Evolutionary conservation across 345 rosid genomes (phyloP).

Genomic region (Barbarea vulgaris): DNA sequence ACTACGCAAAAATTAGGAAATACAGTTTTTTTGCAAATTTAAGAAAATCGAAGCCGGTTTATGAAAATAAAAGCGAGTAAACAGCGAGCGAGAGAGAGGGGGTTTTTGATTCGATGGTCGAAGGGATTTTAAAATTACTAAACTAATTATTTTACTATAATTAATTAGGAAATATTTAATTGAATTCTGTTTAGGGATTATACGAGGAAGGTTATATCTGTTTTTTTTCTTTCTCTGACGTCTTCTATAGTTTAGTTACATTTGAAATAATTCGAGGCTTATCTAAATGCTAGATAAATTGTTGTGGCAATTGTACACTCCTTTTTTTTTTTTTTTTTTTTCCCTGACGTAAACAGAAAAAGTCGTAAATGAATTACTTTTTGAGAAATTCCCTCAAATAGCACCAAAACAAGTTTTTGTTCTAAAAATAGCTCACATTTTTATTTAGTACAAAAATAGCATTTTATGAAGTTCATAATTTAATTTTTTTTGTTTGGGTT

Average conservation of each 20-base stretch:
- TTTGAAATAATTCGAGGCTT: background rate
- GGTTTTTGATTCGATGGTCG: background rate
- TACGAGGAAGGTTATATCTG: conserved; percentile 42
- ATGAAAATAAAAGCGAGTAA: background rate
- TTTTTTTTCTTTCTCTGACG: conserved; percentile 9
- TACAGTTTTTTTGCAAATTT: too few relatives aligned
- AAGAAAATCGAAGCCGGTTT: conserved; percentile 30
- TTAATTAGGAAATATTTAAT: background rate
- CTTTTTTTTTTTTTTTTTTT: too few relatives aligned
- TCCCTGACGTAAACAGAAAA: too few relatives aligned
- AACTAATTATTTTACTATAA: background rate
- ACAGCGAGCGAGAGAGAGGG: background rate
- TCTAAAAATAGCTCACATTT: too few relatives aligned
- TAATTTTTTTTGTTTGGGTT: too few relatives aligned
- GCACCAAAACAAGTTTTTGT: too few relatives aligned
- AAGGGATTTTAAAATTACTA: background rate
- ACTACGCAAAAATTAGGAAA: background rate
- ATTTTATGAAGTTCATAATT: too few relatives aligned
- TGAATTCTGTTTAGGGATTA: conserved; percentile 25
- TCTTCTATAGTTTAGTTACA: background rate
- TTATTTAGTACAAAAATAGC: too few relatives aligned
- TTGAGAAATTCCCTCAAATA: too few relatives aligned
- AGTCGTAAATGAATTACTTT: too few relatives aligned
- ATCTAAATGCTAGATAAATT: too few relatives aligned
- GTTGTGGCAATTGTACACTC: too few relatives aligned